These are phyloP conservation scores for Aspergillus heteromorphus DNA, from an alignment of 495 filamentous ascomycete genomes.

Conservation along the genomic window DNA sequence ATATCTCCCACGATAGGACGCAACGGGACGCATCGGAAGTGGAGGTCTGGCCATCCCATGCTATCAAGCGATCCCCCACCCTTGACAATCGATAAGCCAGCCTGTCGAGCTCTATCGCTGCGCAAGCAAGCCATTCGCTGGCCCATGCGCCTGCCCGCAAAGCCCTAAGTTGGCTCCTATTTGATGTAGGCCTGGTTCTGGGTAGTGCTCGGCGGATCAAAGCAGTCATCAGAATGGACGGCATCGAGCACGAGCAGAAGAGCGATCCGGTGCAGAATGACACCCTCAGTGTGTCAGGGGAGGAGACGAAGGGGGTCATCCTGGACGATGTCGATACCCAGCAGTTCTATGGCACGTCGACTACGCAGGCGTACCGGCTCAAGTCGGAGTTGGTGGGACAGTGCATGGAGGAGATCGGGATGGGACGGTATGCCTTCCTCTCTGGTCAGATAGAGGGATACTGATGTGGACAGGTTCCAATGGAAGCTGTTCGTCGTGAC, in stretches of 20 bases:
- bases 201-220: neutral
- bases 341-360: slow-evolving; percentile 30
- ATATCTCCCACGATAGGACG: neutral
- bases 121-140: no score
- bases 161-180: neutral
- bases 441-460: neutral
- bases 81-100: slow-evolving; percentile 2
- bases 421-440: slow-evolving; percentile 23
- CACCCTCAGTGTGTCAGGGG: neutral
- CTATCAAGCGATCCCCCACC: neutral
- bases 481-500: slow-evolving; percentile 30
- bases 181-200: neutral
- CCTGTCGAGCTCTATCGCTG: no score
- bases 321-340: slow-evolving; percentile 20
- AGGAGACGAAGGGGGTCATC: slow-evolving; percentile 18
- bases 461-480: slow-evolving; percentile 23
- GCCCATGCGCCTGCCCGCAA: neutral
- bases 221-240: slow-evolving; percentile 14
- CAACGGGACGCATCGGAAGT: neutral
- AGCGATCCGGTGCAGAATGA: neutral
- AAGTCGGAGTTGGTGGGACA: slow-evolving; percentile 29
- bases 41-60: neutral
- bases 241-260: slow-evolving; percentile 14
- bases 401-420: slow-evolving; percentile 30
- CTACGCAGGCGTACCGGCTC: slow-evolving; percentile 27